phyloP scores from a whole-genome alignment of 2,329 filamentous ascomycete genomes.

The Exophiala sp. region DNA sequence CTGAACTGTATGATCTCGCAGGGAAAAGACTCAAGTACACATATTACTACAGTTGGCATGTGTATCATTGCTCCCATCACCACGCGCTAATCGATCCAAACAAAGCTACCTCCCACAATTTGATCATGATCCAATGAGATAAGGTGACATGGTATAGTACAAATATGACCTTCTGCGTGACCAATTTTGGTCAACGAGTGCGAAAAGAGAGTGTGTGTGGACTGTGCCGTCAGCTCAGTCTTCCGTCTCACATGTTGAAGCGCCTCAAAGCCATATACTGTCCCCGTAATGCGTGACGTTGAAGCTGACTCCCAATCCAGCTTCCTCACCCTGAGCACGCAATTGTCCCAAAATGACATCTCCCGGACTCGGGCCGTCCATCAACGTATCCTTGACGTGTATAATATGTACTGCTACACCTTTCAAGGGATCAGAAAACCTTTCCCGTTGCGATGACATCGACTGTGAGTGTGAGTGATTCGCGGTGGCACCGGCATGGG shows the following conservation, averaged over 20 bases:
- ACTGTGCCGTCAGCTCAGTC: no score
- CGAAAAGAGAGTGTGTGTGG: no score
- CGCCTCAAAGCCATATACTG: conserved; percentile 41
- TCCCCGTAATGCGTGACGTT: conserved; percentile 66
- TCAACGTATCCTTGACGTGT: conserved; percentile 83
- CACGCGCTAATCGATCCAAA: no score
- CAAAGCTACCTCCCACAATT: no score
- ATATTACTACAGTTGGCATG: no score
- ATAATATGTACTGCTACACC: conserved; percentile 83
- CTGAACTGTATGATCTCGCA: no score
- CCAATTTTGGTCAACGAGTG: no score
- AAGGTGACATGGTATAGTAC: no score
- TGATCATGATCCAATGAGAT: no score
- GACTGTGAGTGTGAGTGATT: neutral
- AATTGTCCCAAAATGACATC: conserved; percentile 71
- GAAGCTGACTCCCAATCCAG: conserved; percentile 74
- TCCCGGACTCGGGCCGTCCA: conserved; percentile 63
- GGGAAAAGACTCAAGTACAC: no score
- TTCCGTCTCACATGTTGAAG: neutral
- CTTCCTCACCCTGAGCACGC: conserved; percentile 60
- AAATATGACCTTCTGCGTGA: no score
- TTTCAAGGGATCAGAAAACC: conserved; percentile 44
- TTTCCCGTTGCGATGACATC: conserved; percentile 1
- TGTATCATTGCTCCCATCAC: no score
- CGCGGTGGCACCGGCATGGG: neutral